Evolutionary conservation across 495 filamentous ascomycete species (phyloP).

Genomic region (Penicillium cosmopolitanum): DNA sequence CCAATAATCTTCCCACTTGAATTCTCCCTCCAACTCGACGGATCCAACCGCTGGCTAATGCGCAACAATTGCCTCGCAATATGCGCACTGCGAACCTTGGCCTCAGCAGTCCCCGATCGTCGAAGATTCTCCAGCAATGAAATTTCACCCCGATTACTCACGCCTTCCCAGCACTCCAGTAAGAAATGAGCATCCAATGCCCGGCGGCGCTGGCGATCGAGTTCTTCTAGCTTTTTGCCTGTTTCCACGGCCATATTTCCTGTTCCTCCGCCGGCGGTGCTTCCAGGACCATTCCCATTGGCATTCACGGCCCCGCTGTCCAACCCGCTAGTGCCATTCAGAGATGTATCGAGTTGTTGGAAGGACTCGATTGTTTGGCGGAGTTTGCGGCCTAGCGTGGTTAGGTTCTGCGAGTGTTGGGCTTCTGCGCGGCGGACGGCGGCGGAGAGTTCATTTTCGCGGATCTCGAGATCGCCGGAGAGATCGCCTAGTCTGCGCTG

Average conservation of each 20-base stretch:
- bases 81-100: constrained; percentile 84
- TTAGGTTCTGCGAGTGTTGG: constrained; percentile 87
- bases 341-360: constrained; percentile 79
- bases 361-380: constrained; percentile 90
- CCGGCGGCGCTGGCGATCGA: constrained; percentile 87
- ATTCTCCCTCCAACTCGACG: constrained; percentile 66
- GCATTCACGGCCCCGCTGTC: constrained; percentile 52
- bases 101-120: constrained; percentile 76
- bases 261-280: constrained; percentile 73
- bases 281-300: too few relatives aligned
- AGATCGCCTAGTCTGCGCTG: constrained; percentile 76
- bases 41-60: constrained; percentile 84
- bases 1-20: constrained; percentile 45
- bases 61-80: constrained; percentile 87
- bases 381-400: constrained; percentile 80
- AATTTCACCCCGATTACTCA: constrained; percentile 81
- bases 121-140: constrained; percentile 80
- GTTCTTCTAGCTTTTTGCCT: constrained; percentile 87
- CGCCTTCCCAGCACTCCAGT: constrained; percentile 93
- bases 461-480: constrained; percentile 80
- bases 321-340: constrained; percentile 55
- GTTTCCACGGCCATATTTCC: constrained; percentile 94
- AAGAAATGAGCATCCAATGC: constrained; percentile 93
- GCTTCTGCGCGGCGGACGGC: constrained; percentile 89
- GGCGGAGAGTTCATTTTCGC: constrained; percentile 86